phyloP scores from a whole-genome alignment of 2,329 filamentous ascomycete genomes.

The Trichoderma sp. region DNA sequence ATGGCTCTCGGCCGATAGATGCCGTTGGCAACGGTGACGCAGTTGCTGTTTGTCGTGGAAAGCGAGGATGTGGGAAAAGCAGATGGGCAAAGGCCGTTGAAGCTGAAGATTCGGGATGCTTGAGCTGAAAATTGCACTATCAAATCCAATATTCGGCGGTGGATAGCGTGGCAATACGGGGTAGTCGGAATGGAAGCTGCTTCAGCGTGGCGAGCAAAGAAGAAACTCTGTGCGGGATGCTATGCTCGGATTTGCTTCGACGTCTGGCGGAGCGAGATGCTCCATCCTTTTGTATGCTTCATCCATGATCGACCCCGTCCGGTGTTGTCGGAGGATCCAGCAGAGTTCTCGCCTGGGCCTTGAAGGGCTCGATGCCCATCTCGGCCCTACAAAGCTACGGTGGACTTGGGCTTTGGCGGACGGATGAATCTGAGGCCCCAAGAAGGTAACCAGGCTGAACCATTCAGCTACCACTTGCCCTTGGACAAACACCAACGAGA shows the following conservation, averaged over 20 bases:
- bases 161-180: neutral
- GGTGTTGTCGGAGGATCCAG: constrained; percentile 17
- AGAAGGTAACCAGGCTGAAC: constrained; percentile 21
- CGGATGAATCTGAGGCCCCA: constrained; percentile 18
- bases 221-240: neutral
- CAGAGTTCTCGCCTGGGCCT: constrained; percentile 7
- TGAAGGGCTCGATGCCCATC: constrained; percentile 13
- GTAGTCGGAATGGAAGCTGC: constrained; percentile 2
- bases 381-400: constrained; percentile 21
- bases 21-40: neutral
- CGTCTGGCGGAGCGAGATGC: constrained; percentile 19
- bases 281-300: constrained; percentile 19
- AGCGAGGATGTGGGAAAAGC: neutral
- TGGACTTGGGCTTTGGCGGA: constrained; percentile 4
- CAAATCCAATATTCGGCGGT: neutral
- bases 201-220: neutral
- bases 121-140: neutral
- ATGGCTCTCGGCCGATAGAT: constrained; percentile 1
- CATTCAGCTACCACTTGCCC: constrained; percentile 25
- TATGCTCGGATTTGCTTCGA: constrained; percentile 7
- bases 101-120: neutral
- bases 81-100: neutral
- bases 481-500: constrained; percentile 21
- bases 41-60: neutral
- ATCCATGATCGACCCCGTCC: constrained; percentile 20